These are phyloP conservation scores for Auriculariales sp. DNA, from an alignment of 768 basidiomycete species.

Conservation along the genomic window DNA sequence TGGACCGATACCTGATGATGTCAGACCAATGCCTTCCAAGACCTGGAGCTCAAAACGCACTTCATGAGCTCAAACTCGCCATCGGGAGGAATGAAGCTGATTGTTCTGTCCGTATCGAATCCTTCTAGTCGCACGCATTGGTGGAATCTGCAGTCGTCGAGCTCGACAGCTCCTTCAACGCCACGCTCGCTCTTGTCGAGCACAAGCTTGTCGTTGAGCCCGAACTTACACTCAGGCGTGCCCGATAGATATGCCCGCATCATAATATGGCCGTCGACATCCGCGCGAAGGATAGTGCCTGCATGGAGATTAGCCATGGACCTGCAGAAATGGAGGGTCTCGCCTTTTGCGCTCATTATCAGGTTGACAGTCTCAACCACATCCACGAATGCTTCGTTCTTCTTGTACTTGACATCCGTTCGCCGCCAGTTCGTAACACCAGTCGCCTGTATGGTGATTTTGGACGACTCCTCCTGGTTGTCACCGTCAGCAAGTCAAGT, in stretches of 20 bases:
- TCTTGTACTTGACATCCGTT: constrained; percentile 94
- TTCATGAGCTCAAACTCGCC: constrained; percentile 98
- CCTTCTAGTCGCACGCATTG: constrained; percentile 93
- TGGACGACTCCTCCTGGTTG: constrained; percentile 83
- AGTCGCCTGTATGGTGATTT: constrained; percentile 94
- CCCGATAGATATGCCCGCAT: constrained; percentile 97
- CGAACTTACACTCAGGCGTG: constrained; percentile 97
- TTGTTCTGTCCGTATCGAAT: constrained; percentile 86
- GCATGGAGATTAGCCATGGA: neutral
- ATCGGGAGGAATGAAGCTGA: constrained; percentile 95
- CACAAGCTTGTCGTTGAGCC: constrained; percentile 94
- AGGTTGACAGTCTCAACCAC: constrained; percentile 95
- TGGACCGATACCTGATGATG: constrained; percentile 71
- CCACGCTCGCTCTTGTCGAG: constrained; percentile 60
- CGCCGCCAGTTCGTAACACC: constrained; percentile 93
- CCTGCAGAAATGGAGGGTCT: constrained; percentile 9
- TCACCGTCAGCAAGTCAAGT: constrained; percentile 1
- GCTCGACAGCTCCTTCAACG: constrained; percentile 57
- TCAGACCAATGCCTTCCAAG: constrained; percentile 1
- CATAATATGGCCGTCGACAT: constrained; percentile 94
- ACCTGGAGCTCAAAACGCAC: constrained; percentile 25
- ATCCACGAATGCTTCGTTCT: constrained; percentile 99
- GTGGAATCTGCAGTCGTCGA: constrained; percentile 97
- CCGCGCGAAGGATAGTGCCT: constrained; percentile 81
- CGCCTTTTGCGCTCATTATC: constrained; percentile 94